Percentiles rank a stretch among this genome's conserved stretches.
Evolutionary conservation across 2,329 filamentous ascomycete genomes (phyloP).

Genomic region (Volutella citrinella): DNA sequence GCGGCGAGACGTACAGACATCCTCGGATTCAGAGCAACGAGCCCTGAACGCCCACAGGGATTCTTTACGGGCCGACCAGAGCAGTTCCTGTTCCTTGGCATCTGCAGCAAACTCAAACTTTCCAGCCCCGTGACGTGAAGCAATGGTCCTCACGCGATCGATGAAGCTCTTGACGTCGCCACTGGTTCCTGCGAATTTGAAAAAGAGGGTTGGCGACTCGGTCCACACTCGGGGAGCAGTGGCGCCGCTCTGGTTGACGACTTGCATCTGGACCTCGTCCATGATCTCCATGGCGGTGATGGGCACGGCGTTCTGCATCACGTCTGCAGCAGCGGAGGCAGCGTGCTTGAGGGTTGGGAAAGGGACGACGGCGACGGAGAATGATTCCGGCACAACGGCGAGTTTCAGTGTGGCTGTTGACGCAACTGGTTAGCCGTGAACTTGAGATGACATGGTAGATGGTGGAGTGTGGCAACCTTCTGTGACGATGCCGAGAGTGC

Average conservation of each 20-base stretch:
- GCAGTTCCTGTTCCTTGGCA: slow-evolving; percentile 65
- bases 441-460: no score
- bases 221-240: slow-evolving; percentile 71
- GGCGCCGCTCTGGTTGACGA: slow-evolving; percentile 71
- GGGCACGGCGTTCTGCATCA: slow-evolving; percentile 73
- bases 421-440: slow-evolving; percentile 4
- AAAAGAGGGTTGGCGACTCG: slow-evolving; percentile 75
- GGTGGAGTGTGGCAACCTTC: slow-evolving; percentile 56
- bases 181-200: slow-evolving; percentile 81
- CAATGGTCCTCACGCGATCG: slow-evolving; percentile 62
- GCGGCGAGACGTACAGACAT: slow-evolving; percentile 73
- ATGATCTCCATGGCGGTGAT: slow-evolving; percentile 81
- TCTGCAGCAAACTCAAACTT: slow-evolving; percentile 75
- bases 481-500: slow-evolving; percentile 76
- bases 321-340: slow-evolving; percentile 67
- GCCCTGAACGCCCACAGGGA: slow-evolving; percentile 82
- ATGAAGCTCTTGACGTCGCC: slow-evolving; percentile 78
- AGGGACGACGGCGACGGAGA: slow-evolving; percentile 74
- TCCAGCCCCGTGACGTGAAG: slow-evolving; percentile 60
- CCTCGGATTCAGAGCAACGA: slow-evolving; percentile 61
- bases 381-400: slow-evolving; percentile 71
- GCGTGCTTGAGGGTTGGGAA: slow-evolving; percentile 77
- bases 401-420: slow-evolving; percentile 79
- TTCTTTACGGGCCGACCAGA: slow-evolving; percentile 81
- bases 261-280: slow-evolving; percentile 84